Conservation (phyloP, 169 alveolate species). For the Neospora caninum region DNA sequence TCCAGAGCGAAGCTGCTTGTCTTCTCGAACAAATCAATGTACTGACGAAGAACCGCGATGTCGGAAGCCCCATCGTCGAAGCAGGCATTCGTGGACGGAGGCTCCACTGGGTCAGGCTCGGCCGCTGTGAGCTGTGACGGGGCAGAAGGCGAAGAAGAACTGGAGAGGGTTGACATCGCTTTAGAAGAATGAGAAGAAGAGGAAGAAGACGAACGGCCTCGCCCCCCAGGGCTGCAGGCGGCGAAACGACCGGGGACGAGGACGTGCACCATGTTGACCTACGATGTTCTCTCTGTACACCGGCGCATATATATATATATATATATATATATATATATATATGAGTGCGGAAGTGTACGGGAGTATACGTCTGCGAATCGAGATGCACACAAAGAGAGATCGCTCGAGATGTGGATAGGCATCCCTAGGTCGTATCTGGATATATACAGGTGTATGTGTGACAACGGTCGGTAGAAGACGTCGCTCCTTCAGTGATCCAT, state of each 20-base stretch:
- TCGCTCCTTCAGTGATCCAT: no score
- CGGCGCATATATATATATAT: not conserved
- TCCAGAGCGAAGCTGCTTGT: not conserved
- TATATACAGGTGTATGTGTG: no score
- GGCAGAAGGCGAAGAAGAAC: not conserved
- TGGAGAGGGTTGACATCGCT: not conserved
- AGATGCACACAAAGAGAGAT: no score
- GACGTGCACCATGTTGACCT: not conserved
- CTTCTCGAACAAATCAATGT: conserved; percentile 4
- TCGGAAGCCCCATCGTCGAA: not conserved
- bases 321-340: not conserved
- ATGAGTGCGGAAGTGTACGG: no score
- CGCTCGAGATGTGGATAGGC: no score
- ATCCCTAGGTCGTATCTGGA: no score
- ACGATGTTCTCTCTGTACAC: not conserved
- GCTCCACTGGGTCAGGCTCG: not conserved
- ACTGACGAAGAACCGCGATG: not conserved
- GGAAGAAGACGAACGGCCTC: not conserved
- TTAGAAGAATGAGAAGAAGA: not conserved
- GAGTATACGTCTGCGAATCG: no score
- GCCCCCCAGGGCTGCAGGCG: not conserved
- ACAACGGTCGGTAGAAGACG: no score
- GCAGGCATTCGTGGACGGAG: not conserved
- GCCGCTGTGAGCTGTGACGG: not conserved
- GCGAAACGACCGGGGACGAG: not conserved